Evolutionary conservation across 2,329 filamentous ascomycete genomes (phyloP).

Genomic region (Pseudogymnoascus sp.): DNA sequence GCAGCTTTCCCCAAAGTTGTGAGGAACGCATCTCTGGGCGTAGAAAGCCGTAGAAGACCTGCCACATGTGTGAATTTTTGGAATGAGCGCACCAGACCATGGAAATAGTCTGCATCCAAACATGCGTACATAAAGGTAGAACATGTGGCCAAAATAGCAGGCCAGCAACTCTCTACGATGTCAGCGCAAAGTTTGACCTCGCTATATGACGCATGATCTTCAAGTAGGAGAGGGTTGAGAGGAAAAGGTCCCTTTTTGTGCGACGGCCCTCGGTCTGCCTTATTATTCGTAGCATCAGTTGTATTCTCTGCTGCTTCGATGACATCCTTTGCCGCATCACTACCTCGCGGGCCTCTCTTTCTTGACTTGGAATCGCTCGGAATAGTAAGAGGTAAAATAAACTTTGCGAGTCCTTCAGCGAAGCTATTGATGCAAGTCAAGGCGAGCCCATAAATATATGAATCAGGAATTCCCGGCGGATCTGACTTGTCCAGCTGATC

Average conservation of each 20-base stretch:
- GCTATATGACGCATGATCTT: conserved; percentile 61
- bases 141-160: conserved; percentile 85
- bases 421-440: conserved; percentile 83
- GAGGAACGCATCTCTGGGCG: conserved; percentile 87
- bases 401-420: conserved; percentile 87
- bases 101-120: conserved; percentile 89
- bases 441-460: conserved; percentile 86
- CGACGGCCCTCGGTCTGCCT: conserved; percentile 54
- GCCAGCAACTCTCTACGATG: conserved; percentile 91
- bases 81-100: conserved; percentile 82
- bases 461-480: conserved; percentile 75
- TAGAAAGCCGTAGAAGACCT: conserved; percentile 74
- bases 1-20: conserved; percentile 91
- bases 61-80: conserved; percentile 95
- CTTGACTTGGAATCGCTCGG: conserved; percentile 57
- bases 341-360: conserved; percentile 33
- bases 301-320: not conserved
- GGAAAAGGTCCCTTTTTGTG: conserved; percentile 71
- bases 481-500: conserved; percentile 93
- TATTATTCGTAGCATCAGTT: conserved; percentile 16
- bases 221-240: conserved; percentile 72
- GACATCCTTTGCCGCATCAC: conserved; percentile 16
- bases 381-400: conserved; percentile 84
- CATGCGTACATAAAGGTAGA: conserved; percentile 92
- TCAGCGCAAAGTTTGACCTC: conserved; percentile 71